Evolutionary conservation across 257 asterid genomes (phyloP).

Genomic region (Fraxinus quadrangulata): DNA sequence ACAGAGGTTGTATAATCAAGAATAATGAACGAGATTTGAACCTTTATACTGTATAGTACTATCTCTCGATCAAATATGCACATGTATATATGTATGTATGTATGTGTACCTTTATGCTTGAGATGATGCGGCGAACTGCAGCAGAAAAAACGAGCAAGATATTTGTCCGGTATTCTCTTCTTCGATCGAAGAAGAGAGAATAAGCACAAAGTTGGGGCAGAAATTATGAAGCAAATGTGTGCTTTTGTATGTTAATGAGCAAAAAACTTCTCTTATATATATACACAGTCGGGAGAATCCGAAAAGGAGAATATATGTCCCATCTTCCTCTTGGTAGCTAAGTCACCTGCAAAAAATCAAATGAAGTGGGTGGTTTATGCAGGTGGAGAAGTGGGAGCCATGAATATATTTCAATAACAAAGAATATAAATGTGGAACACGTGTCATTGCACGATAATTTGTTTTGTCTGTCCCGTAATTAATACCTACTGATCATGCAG

Average conservation of each 20-base stretch:
- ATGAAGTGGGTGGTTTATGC: slow-evolving; percentile 33
- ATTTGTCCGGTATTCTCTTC: background rate
- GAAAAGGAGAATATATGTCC: background rate
- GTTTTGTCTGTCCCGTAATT: slow-evolving; percentile 17
- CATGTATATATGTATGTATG: background rate
- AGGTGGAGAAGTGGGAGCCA: slow-evolving; percentile 26
- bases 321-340: background rate
- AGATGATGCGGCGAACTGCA: slow-evolving; percentile 17
- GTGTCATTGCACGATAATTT: slow-evolving; percentile 20
- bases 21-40: no score
- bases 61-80: background rate
- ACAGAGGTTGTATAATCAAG: no score
- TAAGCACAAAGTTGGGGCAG: background rate
- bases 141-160: background rate
- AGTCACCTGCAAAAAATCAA: slow-evolving; percentile 1
- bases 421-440: slow-evolving; percentile 26
- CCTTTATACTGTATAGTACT: background rate
- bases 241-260: background rate
- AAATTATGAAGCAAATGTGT: background rate
- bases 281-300: background rate
- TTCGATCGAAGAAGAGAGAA: background rate
- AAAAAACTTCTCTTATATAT: background rate
- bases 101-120: slow-evolving; percentile 1
- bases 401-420: slow-evolving; percentile 21
- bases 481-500: background rate